Percentiles rank a stretch among this genome's conserved stretches.
phyloP scores from a whole-genome alignment of 345 rosid species.

The Citrus sp. region DNA sequence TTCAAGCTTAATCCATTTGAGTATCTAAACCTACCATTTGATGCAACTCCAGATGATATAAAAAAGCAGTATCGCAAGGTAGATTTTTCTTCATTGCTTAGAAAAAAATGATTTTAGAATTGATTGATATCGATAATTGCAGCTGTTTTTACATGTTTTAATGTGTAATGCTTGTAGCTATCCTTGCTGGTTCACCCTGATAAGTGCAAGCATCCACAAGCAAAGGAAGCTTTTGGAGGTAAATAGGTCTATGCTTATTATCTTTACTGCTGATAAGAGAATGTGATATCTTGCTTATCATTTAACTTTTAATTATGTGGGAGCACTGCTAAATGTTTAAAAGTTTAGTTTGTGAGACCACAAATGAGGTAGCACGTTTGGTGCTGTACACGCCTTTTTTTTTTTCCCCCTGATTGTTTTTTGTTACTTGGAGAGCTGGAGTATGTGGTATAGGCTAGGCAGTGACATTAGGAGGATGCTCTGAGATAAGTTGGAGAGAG shows the following conservation, averaged over 20 bases:
- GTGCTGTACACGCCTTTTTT: background rate
- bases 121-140: background rate
- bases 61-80: conserved; percentile 97
- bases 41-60: conserved; percentile 66
- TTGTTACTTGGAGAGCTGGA: background rate
- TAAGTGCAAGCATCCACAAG: conserved; percentile 97
- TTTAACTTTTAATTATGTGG: background rate
- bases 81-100: background rate
- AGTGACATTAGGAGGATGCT: background rate
- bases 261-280: background rate
- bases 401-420: background rate
- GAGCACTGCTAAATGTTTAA: background rate
- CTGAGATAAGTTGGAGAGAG: background rate
- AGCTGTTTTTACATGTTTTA: conserved; percentile 11
- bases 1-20: conserved; percentile 97
- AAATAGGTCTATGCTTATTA: conserved; percentile 2
- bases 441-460: background rate
- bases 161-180: conserved; percentile 38
- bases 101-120: background rate
- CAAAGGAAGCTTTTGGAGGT: conserved; percentile 98
- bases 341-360: background rate
- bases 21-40: conserved; percentile 70
- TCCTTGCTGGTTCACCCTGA: conserved; percentile 97
- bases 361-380: background rate
- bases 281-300: background rate